A percentile compares a stretch with the other conserved stretches of the same genome.
phyloP scores from a whole-genome alignment of 768 basidiomycete species.

The Naganishia friedmannii region DNA sequence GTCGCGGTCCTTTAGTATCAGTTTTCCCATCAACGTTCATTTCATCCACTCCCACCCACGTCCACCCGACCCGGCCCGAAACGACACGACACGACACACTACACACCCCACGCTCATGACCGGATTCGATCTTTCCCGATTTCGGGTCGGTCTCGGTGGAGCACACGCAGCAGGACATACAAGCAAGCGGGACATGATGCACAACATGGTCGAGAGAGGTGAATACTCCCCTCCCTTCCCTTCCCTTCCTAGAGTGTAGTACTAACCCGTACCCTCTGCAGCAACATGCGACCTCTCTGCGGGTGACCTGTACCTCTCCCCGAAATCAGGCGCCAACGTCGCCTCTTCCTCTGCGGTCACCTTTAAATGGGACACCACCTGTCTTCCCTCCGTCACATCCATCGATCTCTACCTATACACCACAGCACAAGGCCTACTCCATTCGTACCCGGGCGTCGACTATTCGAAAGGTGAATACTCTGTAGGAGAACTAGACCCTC shows the following conservation, averaged over 20 bases:
- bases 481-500: conserved; percentile 43
- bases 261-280: neutral
- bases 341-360: conserved; percentile 36
- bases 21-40: too few species aligned
- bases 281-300: conserved; percentile 7
- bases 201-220: neutral
- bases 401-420: conserved; percentile 52
- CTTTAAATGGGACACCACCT: conserved; percentile 52
- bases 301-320: conserved; percentile 49
- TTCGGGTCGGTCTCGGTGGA: neutral
- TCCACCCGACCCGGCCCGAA: too few species aligned
- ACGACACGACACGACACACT: neutral
- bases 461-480: conserved; percentile 43
- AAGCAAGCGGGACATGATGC: too few species aligned
- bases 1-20: too few species aligned
- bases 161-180: neutral
- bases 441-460: conserved; percentile 43
- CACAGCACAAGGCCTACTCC: conserved; percentile 41
- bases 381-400: conserved; percentile 37
- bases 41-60: too few species aligned
- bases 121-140: conserved; percentile 1
- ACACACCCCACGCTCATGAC: neutral
- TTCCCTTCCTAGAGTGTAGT: neutral
- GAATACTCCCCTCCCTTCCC: neutral
- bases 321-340: conserved; percentile 40